phyloP scores from a whole-genome alignment of 805 yeast genomes.

The Priceomyces carsonii region DNA sequence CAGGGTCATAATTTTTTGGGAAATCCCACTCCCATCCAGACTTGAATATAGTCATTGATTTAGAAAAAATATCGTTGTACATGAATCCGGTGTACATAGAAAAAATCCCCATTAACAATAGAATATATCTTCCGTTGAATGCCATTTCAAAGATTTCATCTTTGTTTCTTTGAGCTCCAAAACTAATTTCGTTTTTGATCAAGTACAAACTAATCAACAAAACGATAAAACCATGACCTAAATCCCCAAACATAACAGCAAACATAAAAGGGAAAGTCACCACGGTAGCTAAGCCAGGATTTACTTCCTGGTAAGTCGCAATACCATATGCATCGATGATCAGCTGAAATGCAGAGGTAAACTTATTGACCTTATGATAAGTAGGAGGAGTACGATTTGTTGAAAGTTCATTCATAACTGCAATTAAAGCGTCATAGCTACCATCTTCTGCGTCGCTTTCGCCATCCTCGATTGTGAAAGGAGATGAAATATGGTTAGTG shows the following conservation, averaged over 20 bases:
- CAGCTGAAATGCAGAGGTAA: constrained; percentile 67
- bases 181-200: constrained; percentile 54
- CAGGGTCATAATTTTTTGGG: constrained; percentile 44
- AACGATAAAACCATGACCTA: constrained; percentile 74
- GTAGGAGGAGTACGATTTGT: constrained; percentile 75
- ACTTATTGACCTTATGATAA: constrained; percentile 66
- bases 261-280: constrained; percentile 81
- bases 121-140: constrained; percentile 66
- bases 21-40: constrained; percentile 73
- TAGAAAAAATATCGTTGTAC: constrained; percentile 72
- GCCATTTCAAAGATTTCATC: constrained; percentile 83
- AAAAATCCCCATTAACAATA: constrained; percentile 68
- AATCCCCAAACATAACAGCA: constrained; percentile 82
- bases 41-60: constrained; percentile 63
- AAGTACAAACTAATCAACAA: constrained; percentile 54
- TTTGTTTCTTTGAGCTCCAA: constrained; percentile 54
- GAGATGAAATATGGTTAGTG: constrained; percentile 11
- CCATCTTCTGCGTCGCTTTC: constrained; percentile 17
- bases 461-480: constrained; percentile 22
- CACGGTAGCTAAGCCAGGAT: constrained; percentile 73
- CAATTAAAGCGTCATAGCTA: constrained; percentile 24
- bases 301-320: constrained; percentile 73
- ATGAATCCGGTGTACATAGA: constrained; percentile 75
- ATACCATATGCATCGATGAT: constrained; percentile 79
- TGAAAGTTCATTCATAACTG: constrained; percentile 57